Evolutionary conservation across 2,329 filamentous ascomycete genomes (phyloP).

Genomic region (Phaeosphaeria sp.): DNA sequence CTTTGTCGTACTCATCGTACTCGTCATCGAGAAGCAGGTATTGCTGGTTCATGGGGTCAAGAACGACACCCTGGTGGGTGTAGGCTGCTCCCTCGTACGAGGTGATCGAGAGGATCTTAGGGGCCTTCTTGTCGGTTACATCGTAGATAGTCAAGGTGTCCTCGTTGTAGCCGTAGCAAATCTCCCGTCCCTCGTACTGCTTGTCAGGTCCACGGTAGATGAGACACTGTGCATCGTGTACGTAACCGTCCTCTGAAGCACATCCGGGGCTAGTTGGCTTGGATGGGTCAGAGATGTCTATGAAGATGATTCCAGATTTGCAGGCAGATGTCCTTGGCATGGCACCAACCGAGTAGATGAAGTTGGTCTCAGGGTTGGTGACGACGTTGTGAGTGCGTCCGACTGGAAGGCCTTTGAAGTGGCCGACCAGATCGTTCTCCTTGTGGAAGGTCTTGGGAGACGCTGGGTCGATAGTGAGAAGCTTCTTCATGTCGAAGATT

Average conservation of each 20-base stretch:
- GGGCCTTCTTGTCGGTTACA: conserved; percentile 57
- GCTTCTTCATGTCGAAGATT: conserved; percentile 67
- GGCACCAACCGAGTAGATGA: conserved; percentile 49
- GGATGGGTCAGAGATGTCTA: conserved; percentile 62
- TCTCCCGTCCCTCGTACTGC: conserved; percentile 57
- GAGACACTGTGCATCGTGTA: conserved; percentile 68
- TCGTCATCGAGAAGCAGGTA: conserved; percentile 50
- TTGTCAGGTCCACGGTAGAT: conserved; percentile 61
- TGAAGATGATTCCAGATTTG: conserved; percentile 64
- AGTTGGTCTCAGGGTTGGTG: conserved; percentile 46
- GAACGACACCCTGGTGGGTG: conserved; percentile 65
- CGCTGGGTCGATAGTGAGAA: conserved; percentile 42
- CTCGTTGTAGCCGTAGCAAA: conserved; percentile 66
- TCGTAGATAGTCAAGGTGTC: conserved; percentile 62
- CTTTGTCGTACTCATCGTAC: conserved; percentile 48
- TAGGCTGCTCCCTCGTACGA: conserved; percentile 65
- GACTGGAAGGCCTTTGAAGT: conserved; percentile 43
- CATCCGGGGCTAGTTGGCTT: conserved; percentile 62
- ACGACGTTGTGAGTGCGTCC: conserved; percentile 50
- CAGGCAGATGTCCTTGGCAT: conserved; percentile 49
- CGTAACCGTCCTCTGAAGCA: conserved; percentile 63
- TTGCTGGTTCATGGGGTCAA: conserved; percentile 47
- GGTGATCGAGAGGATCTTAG: conserved; percentile 59
- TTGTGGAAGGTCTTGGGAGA: conserved; percentile 46
- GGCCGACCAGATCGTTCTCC: conserved; percentile 39